Base-by-base conservation (phyloP, 1,139 yeast species). In the Sugiyamaella paludigena region DNA sequence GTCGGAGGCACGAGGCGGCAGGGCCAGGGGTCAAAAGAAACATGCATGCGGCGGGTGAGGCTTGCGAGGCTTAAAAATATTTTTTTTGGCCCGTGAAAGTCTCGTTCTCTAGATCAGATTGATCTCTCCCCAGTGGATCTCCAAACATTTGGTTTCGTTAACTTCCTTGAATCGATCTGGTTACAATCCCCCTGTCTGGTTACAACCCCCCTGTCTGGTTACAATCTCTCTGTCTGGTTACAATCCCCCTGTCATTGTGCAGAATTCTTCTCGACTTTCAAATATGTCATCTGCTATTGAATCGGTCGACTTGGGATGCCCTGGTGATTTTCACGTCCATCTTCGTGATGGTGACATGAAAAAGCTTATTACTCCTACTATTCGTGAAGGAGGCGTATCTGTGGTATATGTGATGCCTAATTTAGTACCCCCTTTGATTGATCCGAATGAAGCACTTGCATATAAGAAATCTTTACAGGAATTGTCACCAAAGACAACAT, bases 291-390 rank as follows among this genome's bases (percentile, higher is more conserved):
- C 11, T 15, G 7, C 38, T 15, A 6, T 13, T 11, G 45, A 42
- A 45, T 74, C 54, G 58, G 73, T 82, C 41, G 78, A 83, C 50
- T 73, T 91, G 38, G 97, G 96, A 6, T 71, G 80, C 49, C 87
- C 97, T 10, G 97, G 96, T 19, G 99, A 92, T 66, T 83, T 88
- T 79, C 99, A 92, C 64, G 98, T 92, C 45, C 99, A 92, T 65
- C 78, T 94, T 32, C 85, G 98, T 61, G 96, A 91, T 54, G 97
- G 96, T 1, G 75, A 77, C 12, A 88, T 94, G 96, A 88, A 88
- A 85, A 84, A 87, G 58, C 76, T 87, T 31, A 88, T 91, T 33
- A 79, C 97, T 0, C 98, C 98, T 8, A 85, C 96, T 0, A 86
- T 92, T 13, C 79, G 83, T 58, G 80, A 82, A 54, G 98, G 99